Base-by-base conservation (phyloP, 352 stramenopile genomes). In the Sclerospora graminicola region DNA sequence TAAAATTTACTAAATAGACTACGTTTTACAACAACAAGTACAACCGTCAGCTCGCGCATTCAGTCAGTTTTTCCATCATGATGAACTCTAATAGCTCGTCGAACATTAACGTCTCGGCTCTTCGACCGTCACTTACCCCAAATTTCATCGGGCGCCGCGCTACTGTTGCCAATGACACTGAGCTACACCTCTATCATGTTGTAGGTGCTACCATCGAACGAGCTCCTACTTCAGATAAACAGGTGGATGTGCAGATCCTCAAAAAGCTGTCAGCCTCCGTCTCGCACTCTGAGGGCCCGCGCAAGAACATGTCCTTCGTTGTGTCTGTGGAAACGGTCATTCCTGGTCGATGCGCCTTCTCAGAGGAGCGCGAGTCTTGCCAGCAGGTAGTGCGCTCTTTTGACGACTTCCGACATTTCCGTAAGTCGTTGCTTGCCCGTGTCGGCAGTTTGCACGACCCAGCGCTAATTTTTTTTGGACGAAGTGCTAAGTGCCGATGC, bases 191-290 rank as follows among this genome's bases (percentile, higher is more conserved):
- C 28, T 30, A 47, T 8, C 49, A 38, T 32, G 24, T 35, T n/a
- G 58, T 52, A 2, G 47, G 47, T 33, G 60, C 54, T 4, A 66
- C 48, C n/a, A 72, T 74, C 59, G 63, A 77, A 45, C 60, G 69
- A 21, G 56, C 60, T 8, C 48, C 60, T 8, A 45, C 35, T 14
- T 9, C 35, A 18, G 31, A 38, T 28, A 67, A 66, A 33, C 51
- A 59, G 28, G 71, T 89, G 15, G 78, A 89, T 57, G 75, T 79
- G n/a, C 60, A 66, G 40, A 87, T 89, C 47, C 71, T 89, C 24
- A 82, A 85, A 60, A 84, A 84, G 50, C 57, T 89, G 14, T 83
- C 72, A 30, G 74, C 78, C 15, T 81, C 74, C 6, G 76, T 88
- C 21, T 83, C 72, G 30, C 71, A 83, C 41, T 76, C 71, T 41